Conservation (phyloP, 306 rosid genomes). For the Vigna mungo region DNA sequence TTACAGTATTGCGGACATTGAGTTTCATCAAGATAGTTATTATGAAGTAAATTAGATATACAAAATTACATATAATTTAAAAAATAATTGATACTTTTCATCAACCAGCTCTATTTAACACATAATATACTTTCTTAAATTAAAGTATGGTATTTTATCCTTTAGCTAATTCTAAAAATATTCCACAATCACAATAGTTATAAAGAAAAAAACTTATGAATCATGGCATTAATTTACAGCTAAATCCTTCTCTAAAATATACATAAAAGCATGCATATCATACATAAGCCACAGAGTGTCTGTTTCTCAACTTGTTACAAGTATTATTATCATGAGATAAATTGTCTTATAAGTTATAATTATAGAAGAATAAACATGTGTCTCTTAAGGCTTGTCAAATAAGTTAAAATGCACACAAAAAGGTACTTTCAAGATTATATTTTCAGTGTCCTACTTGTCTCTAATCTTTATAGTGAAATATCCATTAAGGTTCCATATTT, state of each 20-base stretch:
- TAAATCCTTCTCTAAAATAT: too few species aligned
- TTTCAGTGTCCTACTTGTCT: constrained; percentile 28
- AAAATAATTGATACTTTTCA: background rate
- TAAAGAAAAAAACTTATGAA: too few species aligned
- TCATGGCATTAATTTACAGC: too few species aligned
- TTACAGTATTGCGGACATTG: too few species aligned
- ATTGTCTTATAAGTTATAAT: background rate
- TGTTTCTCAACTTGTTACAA: background rate
- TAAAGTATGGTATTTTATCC: too few species aligned
- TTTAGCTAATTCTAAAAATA: too few species aligned
- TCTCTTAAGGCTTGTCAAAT: background rate
- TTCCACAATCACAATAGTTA: too few species aligned
- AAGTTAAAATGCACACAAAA: background rate
- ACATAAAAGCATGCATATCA: too few species aligned
- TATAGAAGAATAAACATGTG: background rate
- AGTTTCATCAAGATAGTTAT: too few species aligned
- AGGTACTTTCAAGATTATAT: constrained; percentile 12
- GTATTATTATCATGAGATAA: constrained; percentile 5
- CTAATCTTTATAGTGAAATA: constrained; percentile 18
- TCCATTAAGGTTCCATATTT: constrained; percentile 23
- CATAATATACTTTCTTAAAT: background rate
- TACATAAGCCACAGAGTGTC: background rate
- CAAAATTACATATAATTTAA: background rate
- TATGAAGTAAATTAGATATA: too few species aligned
- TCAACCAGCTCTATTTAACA: background rate